Evolutionary conservation across 345 rosid species (phyloP), one percentile per base, ranked within the genome.

Genomic region (Ceriops decandra): DNA sequence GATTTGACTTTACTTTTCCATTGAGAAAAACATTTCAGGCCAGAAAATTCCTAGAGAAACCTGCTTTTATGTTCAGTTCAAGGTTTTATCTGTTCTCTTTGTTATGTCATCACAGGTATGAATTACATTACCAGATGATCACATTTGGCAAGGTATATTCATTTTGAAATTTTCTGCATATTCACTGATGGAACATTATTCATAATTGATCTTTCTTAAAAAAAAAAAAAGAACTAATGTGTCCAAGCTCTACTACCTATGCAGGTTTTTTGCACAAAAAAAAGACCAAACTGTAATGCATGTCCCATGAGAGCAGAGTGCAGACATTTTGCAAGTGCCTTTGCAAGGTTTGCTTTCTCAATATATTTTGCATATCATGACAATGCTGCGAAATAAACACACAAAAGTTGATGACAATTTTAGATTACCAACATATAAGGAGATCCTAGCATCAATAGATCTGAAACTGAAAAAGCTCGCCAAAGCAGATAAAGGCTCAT

Each of bases 271-370:
- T 93, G 98, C 81, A 93, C 98, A 22, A 93, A 93, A 78, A 91
- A 76, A 70, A 88, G 71, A 72, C 98, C 98, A 59, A 93, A 91
- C 69, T 93, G 98, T 80, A 93, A 93, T 80, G 98, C 95, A 60
- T 93, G 98, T 63, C 98, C 98, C 21, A 85, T 93, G 96, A 85
- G 95, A 83, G 91, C 92, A 68, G 97, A 91, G 60, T 93, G 98
- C 86, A 88, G 96, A 74, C 98, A 93, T 74, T 93, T 91, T 79
- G 96, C 98, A 24, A 93, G 98, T 82, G 98, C 98, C 62, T 93
- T 87, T 82, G 88, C 98, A 77, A 93, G 98, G 98, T 91, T 68
- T 72, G 87, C 71, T 52, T 58, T 69, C 62, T 20, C 28, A 68
- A 57, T 58, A 53, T 7, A 33, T 33, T 33, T 33, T 33, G 36